These are phyloP conservation scores for Cupressus sempervirens DNA, from an alignment of 75 land plant species.

Conservation along the genomic window DNA sequence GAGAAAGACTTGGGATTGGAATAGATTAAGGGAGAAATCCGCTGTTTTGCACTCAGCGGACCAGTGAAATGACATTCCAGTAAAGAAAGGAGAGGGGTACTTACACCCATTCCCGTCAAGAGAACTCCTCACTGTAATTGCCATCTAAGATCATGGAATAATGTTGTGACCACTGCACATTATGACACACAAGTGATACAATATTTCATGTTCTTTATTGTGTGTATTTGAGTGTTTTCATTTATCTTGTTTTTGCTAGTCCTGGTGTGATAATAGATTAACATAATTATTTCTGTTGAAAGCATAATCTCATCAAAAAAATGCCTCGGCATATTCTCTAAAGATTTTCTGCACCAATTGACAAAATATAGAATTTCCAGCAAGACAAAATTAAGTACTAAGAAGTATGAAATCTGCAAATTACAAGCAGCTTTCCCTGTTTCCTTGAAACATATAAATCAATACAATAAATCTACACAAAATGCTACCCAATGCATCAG, in stretches of 20 bases:
- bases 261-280: background rate
- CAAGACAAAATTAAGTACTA: background rate
- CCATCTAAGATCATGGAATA: background rate
- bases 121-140: background rate
- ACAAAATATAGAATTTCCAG: background rate
- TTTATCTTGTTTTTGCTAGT: background rate
- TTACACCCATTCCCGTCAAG: too few relatives aligned
- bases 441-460: background rate
- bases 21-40: too few relatives aligned
- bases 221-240: background rate
- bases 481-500: background rate
- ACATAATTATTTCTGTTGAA: background rate
- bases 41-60: too few relatives aligned
- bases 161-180: background rate
- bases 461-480: background rate
- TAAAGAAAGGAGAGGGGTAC: too few relatives aligned
- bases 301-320: background rate
- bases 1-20: too few relatives aligned
- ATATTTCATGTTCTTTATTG: background rate
- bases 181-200: background rate
- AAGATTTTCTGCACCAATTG: background rate
- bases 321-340: background rate
- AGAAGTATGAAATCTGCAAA: background rate
- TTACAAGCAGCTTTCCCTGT: background rate
- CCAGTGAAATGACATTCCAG: too few relatives aligned